Evolutionary conservation across 306 rosid species (phyloP), one percentile per base, ranked within the genome.

Genomic region (Rosa persica): DNA sequence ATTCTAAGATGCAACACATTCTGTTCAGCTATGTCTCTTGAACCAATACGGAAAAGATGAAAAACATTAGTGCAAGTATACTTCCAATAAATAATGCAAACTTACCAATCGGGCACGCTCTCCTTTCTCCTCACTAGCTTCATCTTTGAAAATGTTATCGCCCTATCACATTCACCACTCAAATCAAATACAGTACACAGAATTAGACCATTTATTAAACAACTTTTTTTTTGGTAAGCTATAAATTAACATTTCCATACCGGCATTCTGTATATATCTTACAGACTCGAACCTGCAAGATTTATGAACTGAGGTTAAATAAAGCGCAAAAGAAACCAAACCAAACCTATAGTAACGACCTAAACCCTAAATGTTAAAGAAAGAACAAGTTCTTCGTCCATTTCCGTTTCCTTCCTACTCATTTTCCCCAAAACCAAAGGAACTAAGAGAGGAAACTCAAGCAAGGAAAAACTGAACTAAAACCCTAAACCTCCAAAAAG

Each of bases 91-190:
- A 34, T 19, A 72, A 9, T 2, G 19, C 43, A 76, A 0, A 44
- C 90, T 81, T 78, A 96, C 99, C 99, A 96, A 90, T 84, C 99
- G 89, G 66, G 98, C 99, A 7, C 92, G 94, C 85, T 93, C 97
- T 38, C 99, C 99, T 86, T 93, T 96, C 83, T 93, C 99, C 88
- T 93, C 94, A 60, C 89, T 93, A 43, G 99, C 98, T 58, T 96
- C 98, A 91, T 96, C 94, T 89, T 91, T 96, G 70, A 96, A 76
- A 83, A 96, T 90, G 10, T 39, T 96, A 20, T 88, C 93, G 46
- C 90, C 39, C 97, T 96, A 76, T 19, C 47, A 44, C 75, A 91
- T 79, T 81, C 66, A 80, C 51, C 25, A 46, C 43, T 40, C 12
- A 49, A 73, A 48, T n/a, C 74, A 83, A 67, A 77, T 15, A 38